Base-by-base conservation (phyloP, 306 rosid species). In the Macrotyloma uniflorum region DNA sequence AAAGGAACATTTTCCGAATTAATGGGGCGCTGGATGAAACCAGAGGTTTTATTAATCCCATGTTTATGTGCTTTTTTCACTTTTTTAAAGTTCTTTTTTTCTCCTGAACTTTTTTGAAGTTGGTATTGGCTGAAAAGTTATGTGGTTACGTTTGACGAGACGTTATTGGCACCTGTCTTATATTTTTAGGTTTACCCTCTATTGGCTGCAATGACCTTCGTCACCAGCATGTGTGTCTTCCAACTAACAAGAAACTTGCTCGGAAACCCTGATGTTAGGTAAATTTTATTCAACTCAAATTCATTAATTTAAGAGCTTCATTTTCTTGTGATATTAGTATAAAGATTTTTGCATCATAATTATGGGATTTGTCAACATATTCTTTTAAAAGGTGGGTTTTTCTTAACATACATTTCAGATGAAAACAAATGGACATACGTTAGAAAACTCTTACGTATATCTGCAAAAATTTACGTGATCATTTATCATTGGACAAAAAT, bases 21-120 rank as follows among this genome's bases (percentile, higher is more conserved):
- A 74, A 90, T 90, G 96, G 94, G 96, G 70, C 98, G 96, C 74
- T 92, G 98, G 98, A 78, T 92, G 68, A 92, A 76, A 76, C 97
- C 98, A 63, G 97, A 94, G 97, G 98, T 94, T 79, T 38, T 75
- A 10, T 61, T 26, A 65, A 8, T 3, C 46, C 33, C 0, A 9
- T 28, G 43, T 28, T 81, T 23, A 10, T 55, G n/a, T 30, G 59
- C 16, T 1, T 32, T 26, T 38, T 69, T 40, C 7, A 13, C 47
- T 26, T 61, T 13, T n/a, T n/a, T n/a, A n/a, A n/a, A n/a, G n/a
- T n/a, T n/a, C n/a, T n/a, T n/a, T n/a, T n/a, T n/a, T n/a, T n/a
- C n/a, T n/a, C n/a, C n/a, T n/a, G n/a, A n/a, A n/a, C n/a, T n/a
- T n/a, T 2, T 59, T 6, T 13, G 15, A 69, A 40, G 8, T 3